Base-by-base conservation (phyloP, 306 rosid species). In the Luffa acutangula region DNA sequence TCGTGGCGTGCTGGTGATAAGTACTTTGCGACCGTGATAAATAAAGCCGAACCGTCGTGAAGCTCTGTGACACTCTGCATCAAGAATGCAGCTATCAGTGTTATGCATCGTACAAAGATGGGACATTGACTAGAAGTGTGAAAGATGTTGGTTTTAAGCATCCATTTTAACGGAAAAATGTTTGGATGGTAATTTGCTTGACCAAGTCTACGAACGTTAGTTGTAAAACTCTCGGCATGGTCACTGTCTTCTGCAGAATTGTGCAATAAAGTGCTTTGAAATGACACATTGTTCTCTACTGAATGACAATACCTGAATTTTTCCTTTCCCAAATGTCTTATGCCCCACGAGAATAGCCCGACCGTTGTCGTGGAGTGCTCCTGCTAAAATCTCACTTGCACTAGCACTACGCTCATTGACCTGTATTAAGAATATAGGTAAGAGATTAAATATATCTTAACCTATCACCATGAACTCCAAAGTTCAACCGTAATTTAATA, bases 361-460 rank as follows among this genome's bases (percentile, higher is more conserved):
- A 75, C 96, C 96, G 10, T 95, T 95, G 85, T 95, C 98, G 76
- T 90, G 97, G 54, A 95, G 89, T 39, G 98, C 98, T 82, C 98
- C 98, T 2, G 97, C 97, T 84, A 95, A 87, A 82, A 95, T 92
- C 87, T 95, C 98, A 25, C 98, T 95, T 65, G 98, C 97, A 83
- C 97, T 95, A 17, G 98, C 98, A 51, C 98, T 95, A 83, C 97
- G 96, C 87, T 95, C 97, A n/a, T 95, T 95, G 45, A 95, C 97
- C 98, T 95, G 82, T 65, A 65, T 37, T 15, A 65, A 65, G 13
- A 37, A 37, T 65, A 17, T 64, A 4, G 45, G 36, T 14, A 14
- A 34, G 36, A 13, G 10, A 64, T 64, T 37, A 37, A 36, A 64
- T 64, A 56, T 56, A 56, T 25, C 57, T 2, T 15, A 13, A 48